Conservation (phyloP, 2,329 filamentous ascomycete species). For the Clarireedia monteithiana region DNA sequence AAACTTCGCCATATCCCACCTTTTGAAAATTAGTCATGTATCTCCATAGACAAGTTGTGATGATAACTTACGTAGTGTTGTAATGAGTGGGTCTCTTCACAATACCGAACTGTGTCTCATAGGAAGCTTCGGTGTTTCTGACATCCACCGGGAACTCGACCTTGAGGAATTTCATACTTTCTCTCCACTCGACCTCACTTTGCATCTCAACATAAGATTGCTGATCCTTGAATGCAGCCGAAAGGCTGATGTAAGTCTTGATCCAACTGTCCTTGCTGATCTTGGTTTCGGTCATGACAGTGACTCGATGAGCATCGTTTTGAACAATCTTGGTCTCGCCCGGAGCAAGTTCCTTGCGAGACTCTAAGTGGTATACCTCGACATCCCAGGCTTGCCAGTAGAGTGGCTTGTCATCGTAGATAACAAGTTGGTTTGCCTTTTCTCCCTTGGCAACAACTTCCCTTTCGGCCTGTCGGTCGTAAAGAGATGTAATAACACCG, state of each 20-base stretch:
- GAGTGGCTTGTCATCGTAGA: constrained; percentile 94
- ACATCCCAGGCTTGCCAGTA: constrained; percentile 99
- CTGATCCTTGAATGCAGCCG: constrained; percentile 56
- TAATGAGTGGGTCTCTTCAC: constrained; percentile 89
- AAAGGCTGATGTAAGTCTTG: constrained; percentile 76
- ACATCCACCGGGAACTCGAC: constrained; percentile 95
- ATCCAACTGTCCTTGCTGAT: constrained; percentile 84
- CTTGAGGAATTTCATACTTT: constrained; percentile 96
- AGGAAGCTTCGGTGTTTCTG: constrained; percentile 83
- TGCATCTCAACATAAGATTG: constrained; percentile 69
- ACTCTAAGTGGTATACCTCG: constrained; percentile 90
- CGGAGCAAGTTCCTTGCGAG: constrained; percentile 66
- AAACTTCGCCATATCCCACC: constrained; percentile 96
- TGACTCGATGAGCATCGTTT: constrained; percentile 65
- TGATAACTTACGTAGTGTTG: constrained; percentile 64
- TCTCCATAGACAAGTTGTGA: neutral
- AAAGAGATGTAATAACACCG: constrained; percentile 77
- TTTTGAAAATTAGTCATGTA: constrained; percentile 27
- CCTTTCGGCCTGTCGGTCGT: constrained; percentile 64
- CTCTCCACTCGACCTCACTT: constrained; percentile 91
- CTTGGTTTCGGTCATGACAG: constrained; percentile 73
- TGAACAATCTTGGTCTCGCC: constrained; percentile 65
- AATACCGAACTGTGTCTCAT: constrained; percentile 91
- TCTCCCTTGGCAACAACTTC: constrained; percentile 68
- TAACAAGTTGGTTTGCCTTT: constrained; percentile 84